Evolutionary conservation across 2,329 filamentous ascomycete genomes (phyloP).

Genomic region (Drechslera avenae): DNA sequence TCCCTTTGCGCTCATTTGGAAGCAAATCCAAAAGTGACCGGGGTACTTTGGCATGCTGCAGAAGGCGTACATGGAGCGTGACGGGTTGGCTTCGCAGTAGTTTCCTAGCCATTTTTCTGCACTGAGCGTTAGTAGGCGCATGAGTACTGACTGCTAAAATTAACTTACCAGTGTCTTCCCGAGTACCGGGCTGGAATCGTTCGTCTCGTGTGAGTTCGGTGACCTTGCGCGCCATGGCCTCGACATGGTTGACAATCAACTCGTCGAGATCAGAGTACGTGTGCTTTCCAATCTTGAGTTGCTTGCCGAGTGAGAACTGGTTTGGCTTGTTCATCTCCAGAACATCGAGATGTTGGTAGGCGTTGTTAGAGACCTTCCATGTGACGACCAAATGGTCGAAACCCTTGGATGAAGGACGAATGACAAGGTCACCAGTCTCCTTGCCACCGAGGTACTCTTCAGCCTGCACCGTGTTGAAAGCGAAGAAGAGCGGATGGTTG

Average conservation of each 20-base stretch:
- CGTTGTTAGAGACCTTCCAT: conserved; percentile 94
- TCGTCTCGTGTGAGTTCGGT: conserved; percentile 95
- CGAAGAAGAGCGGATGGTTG: conserved; percentile 94
- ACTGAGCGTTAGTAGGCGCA: conserved; percentile 16
- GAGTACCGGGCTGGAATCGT: conserved; percentile 84
- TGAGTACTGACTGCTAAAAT: not conserved
- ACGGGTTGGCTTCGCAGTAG: conserved; percentile 95
- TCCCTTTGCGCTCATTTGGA: conserved; percentile 83
- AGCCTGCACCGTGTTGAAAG: conserved; percentile 89
- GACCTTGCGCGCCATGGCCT: conserved; percentile 97
- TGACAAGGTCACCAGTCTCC: conserved; percentile 86
- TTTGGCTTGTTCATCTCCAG: conserved; percentile 96
- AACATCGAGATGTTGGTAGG: conserved; percentile 98
- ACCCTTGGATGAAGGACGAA: conserved; percentile 92
- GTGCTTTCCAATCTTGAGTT: conserved; percentile 85
- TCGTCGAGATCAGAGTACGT: conserved; percentile 97
- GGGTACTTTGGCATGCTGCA: conserved; percentile 91
- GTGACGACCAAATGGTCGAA: conserved; percentile 94
- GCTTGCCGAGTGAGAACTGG: conserved; percentile 89
- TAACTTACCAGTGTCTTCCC: conserved; percentile 79
- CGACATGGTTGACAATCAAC: conserved; percentile 94
- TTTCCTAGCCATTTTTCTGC: conserved; percentile 93
- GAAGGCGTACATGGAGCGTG: conserved; percentile 91
- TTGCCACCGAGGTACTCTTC: conserved; percentile 91
- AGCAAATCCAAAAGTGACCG: conserved; percentile 94